Percentiles rank a stretch among this genome's conserved stretches.
Conservation (phyloP, 31 red algal genomes). For the Bonnemaisonia californica region DNA sequence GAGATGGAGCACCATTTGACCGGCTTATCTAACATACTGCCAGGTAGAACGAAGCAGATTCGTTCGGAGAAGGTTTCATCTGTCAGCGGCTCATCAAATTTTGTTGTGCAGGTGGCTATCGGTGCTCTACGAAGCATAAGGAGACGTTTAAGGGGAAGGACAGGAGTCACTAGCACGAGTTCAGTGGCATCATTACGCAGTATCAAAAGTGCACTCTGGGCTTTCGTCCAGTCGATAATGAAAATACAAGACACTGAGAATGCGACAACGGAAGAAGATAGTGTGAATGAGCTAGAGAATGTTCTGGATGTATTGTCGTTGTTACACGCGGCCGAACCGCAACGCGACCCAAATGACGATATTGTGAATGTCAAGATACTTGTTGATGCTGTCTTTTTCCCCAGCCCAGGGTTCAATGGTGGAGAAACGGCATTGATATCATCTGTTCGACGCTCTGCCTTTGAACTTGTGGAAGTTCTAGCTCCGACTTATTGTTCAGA, state of each 20-base stretch:
- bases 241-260: neutral
- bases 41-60: neutral
- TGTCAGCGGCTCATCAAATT: neutral
- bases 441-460: constrained; percentile 14
- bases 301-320: neutral
- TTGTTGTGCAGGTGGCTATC: neutral
- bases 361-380: neutral
- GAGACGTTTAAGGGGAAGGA: neutral
- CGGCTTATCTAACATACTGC: neutral
- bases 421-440: constrained; percentile 15
- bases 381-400: neutral
- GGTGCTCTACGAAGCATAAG: neutral
- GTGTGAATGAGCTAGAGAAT: neutral
- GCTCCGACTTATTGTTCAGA: constrained; percentile 33
- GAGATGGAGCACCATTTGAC: constrained; percentile 1
- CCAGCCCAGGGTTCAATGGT: neutral
- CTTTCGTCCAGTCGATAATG: neutral
- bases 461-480: constrained; percentile 47
- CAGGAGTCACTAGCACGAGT: neutral
- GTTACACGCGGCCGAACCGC: neutral
- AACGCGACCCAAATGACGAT: neutral
- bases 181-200: neutral
- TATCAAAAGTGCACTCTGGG: neutral
- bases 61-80: neutral
- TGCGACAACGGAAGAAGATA: neutral